These are phyloP conservation scores for Ascodesmis nigricans DNA, from an alignment of 495 filamentous ascomycete species.

Conservation along the genomic window DNA sequence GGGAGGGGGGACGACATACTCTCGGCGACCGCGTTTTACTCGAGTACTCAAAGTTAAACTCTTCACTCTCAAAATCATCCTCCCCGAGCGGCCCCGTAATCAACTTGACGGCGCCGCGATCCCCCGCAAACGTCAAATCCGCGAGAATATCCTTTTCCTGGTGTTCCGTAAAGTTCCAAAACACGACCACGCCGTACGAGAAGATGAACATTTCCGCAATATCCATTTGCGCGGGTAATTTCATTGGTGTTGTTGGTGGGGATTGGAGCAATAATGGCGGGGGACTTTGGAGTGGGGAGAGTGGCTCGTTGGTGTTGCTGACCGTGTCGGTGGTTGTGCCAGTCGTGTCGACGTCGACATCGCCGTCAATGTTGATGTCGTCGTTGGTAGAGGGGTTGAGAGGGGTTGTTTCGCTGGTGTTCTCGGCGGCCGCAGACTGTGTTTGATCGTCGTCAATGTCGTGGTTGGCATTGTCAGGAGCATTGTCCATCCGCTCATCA, in stretches of 20 bases:
- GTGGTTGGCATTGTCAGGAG: no score
- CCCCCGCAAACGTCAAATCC: conserved; percentile 74
- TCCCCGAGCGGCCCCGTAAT: conserved; percentile 26
- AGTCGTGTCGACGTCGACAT: conserved; percentile 8
- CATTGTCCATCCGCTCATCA: no score
- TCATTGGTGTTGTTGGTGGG: no score
- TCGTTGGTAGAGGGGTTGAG: no score
- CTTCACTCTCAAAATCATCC: conserved; percentile 88
- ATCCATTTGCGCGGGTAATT: no score
- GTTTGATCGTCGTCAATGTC: conserved; percentile 11
- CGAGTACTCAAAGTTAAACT: conserved; percentile 97
- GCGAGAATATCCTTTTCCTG: conserved; percentile 95
- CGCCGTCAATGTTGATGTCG: conserved; percentile 7
- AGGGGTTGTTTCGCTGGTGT: no score
- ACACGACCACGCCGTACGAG: conserved; percentile 91
- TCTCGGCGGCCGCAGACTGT: conserved; percentile 7
- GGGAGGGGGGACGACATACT: conserved; percentile 21
- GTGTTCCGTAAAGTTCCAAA: conserved; percentile 91
- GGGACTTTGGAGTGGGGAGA: conserved; percentile 38
- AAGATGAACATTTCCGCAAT: conserved; percentile 98
- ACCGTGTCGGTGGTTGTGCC: conserved; percentile 12
- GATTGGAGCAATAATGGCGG: no score
- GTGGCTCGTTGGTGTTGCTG: conserved; percentile 23
- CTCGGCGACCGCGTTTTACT: conserved; percentile 60
- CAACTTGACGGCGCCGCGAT: conserved; percentile 22